Evolutionary conservation across 352 stramenopile genomes (phyloP), one percentile per base, ranked within the genome.

Genomic region (Saprolegnia parasitica): DNA sequence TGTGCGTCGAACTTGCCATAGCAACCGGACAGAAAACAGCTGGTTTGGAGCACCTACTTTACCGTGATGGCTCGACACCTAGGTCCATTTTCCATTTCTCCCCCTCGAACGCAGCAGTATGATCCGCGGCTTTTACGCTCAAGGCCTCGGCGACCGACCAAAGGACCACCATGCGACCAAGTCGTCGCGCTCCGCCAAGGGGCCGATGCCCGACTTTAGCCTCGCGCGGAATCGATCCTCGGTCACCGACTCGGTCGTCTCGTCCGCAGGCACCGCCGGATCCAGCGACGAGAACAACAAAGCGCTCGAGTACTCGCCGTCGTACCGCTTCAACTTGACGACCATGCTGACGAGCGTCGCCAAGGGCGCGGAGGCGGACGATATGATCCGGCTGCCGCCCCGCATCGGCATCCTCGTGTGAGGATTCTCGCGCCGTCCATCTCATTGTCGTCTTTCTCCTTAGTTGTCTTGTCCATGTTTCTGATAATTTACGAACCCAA

Each of bases 71-170:
- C n/a, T 23, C 29, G 29, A 35, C 29, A 35, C 29, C 29, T 35
- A 5, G 2, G 29, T 5, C 29, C n/a, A 55, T 55, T 55, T 55
- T 23, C 47, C 47, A 6, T 55, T 55, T 35, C 47, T 55, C 47
- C n/a, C 2, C n/a, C 47, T 55, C 47, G n/a, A 55, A 55, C n/a
- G 47, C n/a, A 29, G 2, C n/a, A 55, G 5, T 23, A 55, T 55
- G 47, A 23, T 55, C n/a, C 47, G 47, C 24, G 47, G 47, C 24
- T 55, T 55, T 55, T 55, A 55, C 47, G 47, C 24, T 5, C 47
- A 55, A 55, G 47, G 47, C 24, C 24, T 55, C n/a, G 24, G 47
- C 24, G n/a, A 24, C 24, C 24, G 13, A 60, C 52, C 24, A 11
- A 60, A 60, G 35, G 16, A 15, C 13, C 52, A 49, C 52, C 16